These are phyloP conservation scores for Fragaria nilgerrensis DNA, from an alignment of 306 rosid species.

Conservation along the genomic window DNA sequence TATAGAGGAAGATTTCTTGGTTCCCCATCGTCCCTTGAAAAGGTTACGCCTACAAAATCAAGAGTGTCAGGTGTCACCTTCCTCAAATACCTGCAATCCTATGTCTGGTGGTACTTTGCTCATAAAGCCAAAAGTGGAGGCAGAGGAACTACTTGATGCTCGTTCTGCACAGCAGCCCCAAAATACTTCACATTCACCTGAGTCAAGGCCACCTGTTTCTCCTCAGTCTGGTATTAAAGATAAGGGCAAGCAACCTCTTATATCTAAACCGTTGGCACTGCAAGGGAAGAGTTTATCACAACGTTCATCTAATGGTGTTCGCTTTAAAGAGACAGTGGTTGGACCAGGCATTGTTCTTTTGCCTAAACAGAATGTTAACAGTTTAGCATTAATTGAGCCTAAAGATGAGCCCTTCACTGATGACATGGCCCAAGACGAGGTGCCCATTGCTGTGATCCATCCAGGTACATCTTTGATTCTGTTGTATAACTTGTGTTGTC, in stretches of 20 bases:
- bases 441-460: conserved; percentile 57
- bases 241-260: conserved; percentile 69
- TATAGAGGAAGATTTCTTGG: conserved; percentile 40
- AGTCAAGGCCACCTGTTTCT: conserved; percentile 27
- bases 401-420: conserved; percentile 79
- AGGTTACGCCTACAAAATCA: conserved; percentile 69
- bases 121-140: conserved; percentile 55
- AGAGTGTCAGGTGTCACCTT: conserved; percentile 38
- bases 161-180: conserved; percentile 38
- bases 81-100: conserved; percentile 26
- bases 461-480: conserved; percentile 49
- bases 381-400: conserved; percentile 51
- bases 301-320: conserved; percentile 24
- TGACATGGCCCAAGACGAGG: conserved; percentile 34
- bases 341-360: conserved; percentile 28
- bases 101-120: conserved; percentile 32
- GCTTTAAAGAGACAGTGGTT: conserved; percentile 38
- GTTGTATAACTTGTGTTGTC: not conserved
- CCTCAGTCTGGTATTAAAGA: conserved; percentile 30
- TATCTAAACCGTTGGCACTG: conserved; percentile 11
- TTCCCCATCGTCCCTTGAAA: conserved; percentile 64
- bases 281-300: conserved; percentile 37
- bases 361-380: conserved; percentile 30
- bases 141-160: conserved; percentile 28
- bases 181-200: conserved; percentile 23